Conservation (phyloP, 1,284 basidiomycete genomes). For the Heliocybe sulcata region DNA sequence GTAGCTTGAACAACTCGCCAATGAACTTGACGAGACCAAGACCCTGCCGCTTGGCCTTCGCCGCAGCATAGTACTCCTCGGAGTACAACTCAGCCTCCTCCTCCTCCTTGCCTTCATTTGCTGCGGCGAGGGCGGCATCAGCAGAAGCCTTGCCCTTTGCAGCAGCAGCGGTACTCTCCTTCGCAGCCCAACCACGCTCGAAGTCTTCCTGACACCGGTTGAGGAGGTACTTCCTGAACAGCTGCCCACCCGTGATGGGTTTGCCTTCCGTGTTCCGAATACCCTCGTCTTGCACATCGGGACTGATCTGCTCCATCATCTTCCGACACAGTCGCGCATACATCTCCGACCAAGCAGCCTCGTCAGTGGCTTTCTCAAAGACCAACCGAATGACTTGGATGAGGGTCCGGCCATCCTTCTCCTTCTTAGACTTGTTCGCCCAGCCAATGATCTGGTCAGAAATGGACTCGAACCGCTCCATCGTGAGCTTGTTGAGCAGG, state of each 20-base stretch:
- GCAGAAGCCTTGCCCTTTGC: too few relatives aligned
- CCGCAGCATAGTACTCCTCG: constrained; percentile 94
- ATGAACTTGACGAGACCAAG: constrained; percentile 97
- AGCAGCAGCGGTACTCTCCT: constrained; percentile 55
- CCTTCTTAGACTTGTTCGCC: constrained; percentile 91
- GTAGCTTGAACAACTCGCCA: constrained; percentile 95
- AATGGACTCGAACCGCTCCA: constrained; percentile 96
- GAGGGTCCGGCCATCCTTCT: constrained; percentile 90
- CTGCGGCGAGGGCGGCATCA: too few relatives aligned
- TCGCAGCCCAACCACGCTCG: constrained; percentile 82
- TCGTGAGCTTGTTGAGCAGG: constrained; percentile 93
- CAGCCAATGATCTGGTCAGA: constrained; percentile 88
- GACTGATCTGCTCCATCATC: constrained; percentile 87
- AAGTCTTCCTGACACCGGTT: constrained; percentile 95
- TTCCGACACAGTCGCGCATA: constrained; percentile 92
- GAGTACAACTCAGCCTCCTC: constrained; percentile 75
- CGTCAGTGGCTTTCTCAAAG: constrained; percentile 96
- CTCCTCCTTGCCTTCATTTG: too few relatives aligned
- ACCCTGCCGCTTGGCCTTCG: constrained; percentile 96
- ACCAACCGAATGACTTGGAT: constrained; percentile 95
- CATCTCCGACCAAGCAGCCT: constrained; percentile 95
- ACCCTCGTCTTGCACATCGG: constrained; percentile 82
- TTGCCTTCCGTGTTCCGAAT: constrained; percentile 75
- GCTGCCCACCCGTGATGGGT: constrained; percentile 80
- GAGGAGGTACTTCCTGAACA: constrained; percentile 94